phyloP scores from a whole-genome alignment of 2,329 filamentous ascomycete species.

The Trichoderma guizhouense region DNA sequence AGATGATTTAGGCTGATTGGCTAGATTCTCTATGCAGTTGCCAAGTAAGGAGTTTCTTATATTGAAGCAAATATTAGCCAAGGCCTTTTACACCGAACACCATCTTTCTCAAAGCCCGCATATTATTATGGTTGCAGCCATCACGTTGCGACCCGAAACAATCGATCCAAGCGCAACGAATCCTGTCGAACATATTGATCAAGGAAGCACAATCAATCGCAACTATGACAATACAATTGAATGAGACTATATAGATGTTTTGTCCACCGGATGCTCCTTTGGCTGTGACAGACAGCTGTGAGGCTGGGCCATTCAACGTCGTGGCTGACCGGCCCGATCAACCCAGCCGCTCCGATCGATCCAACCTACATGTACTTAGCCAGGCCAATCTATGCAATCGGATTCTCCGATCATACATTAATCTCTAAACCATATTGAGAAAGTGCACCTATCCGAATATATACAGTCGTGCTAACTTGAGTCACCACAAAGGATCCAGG shows the following conservation, averaged over 20 bases:
- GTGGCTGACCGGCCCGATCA: background rate
- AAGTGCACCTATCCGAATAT: background rate
- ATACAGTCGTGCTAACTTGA: background rate
- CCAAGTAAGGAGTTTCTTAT: background rate
- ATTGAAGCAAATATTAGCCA: background rate
- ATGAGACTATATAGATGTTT: background rate
- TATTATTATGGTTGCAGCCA: background rate
- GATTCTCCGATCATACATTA: background rate
- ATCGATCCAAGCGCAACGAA: background rate
- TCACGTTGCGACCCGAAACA: background rate
- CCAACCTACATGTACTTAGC: background rate
- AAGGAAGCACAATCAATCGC: background rate
- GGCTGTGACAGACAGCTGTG: background rate
- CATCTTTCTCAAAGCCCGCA: background rate
- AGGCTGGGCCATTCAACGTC: background rate
- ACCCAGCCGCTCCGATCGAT: background rate
- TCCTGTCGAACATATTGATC: background rate
- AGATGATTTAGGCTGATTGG: constrained; percentile 15
- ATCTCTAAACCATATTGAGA: background rate
- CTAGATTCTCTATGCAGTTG: background rate
- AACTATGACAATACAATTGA: background rate
- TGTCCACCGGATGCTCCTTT: background rate
- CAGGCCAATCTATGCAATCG: background rate
- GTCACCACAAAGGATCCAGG: background rate
- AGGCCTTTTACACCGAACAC: background rate